Base-by-base conservation (phyloP, 2,329 filamentous ascomycete genomes). In the Huntiella decipiens region DNA sequence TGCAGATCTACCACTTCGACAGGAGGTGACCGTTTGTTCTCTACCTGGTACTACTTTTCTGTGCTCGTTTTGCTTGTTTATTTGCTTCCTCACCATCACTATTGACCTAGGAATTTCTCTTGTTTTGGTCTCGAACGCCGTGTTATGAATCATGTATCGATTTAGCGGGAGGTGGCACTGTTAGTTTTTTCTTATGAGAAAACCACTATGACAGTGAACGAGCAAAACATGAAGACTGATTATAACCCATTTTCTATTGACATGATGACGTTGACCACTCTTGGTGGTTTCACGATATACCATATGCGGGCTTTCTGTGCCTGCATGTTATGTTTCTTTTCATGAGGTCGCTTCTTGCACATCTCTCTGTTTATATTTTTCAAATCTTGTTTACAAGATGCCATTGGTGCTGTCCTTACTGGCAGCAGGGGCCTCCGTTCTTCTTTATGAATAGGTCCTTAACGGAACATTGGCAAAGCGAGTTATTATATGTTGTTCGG, bases 381-480 rank as follows among this genome's bases (percentile, higher is more conserved):
- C 8, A 28, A 10, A 32, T 40, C 19, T 42, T 16, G 41, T 16
- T 36, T 17, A 45, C n/a, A 46, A 35, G 49, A 52, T 59, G 62
- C 75, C 75, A 77, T 64, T 73, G 74, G 73, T 77, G 74, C 74
- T 75, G 67, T 70, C 71, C 45, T 45, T 66, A 68, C 66, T 54
- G 70, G 66, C 66, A 70, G 74, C 75, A 74, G 67, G 75, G 66
- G 64, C 70, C 47, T 45, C 68, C 63, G 63, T 50, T 50, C 48
- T 64, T 67, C 15, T 70, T 63, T 65, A 65, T 73, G 68, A 67
- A 68, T 65, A 60, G 65, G 67, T 65, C 67, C 72, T 72, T 75
- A 79, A 79, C 74, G 75, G 75, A 79, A 71, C 75, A 74, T 77
- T 79, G 75, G 76, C 55, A 80, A 67, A 77, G 61, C 54, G 66